These are phyloP conservation scores for Yarrowia sp. DNA, from an alignment of 805 yeast genomes.

Conservation along the genomic window DNA sequence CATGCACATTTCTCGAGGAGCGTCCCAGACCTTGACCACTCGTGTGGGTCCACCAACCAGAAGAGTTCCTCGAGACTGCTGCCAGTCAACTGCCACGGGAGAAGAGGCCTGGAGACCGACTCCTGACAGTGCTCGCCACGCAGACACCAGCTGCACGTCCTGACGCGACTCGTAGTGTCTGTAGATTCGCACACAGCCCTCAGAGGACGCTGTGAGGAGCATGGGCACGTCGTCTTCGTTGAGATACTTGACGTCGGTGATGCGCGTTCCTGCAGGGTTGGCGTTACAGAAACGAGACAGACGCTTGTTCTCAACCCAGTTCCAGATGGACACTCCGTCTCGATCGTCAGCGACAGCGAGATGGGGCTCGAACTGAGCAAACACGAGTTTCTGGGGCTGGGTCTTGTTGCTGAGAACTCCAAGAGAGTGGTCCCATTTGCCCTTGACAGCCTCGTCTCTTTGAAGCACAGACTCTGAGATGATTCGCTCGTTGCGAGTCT, in stretches of 20 bases:
- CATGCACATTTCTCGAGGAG: conserved; percentile 86
- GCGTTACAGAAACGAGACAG: conserved; percentile 78
- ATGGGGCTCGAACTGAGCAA: conserved; percentile 90
- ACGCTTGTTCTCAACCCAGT: conserved; percentile 72
- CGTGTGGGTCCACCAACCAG: conserved; percentile 95
- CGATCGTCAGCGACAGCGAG: conserved; percentile 81
- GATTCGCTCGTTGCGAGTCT: conserved; percentile 84
- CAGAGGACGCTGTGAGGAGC: conserved; percentile 86
- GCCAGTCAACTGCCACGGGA: conserved; percentile 86
- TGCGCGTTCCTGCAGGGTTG: conserved; percentile 85
- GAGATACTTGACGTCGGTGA: conserved; percentile 82
- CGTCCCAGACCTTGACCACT: conserved; percentile 93
- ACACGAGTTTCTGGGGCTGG: conserved; percentile 78
- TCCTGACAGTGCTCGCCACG: conserved; percentile 95
- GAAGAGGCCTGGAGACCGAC: conserved; percentile 8
- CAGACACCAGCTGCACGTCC: conserved; percentile 69
- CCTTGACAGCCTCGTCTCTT: conserved; percentile 79
- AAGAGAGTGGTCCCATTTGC: conserved; percentile 78
- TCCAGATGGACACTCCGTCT: conserved; percentile 84
- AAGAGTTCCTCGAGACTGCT: conserved; percentile 89
- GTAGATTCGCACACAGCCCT: conserved; percentile 90
- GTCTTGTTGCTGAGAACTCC: conserved; percentile 71
- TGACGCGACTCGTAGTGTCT: conserved; percentile 69
- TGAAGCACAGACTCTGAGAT: conserved; percentile 91
- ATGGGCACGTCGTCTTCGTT: conserved; percentile 94